Percentiles rank a stretch among this genome's conserved stretches.
Conservation (phyloP, 2,329 filamentous ascomycete genomes). For the Curvularia sp. region DNA sequence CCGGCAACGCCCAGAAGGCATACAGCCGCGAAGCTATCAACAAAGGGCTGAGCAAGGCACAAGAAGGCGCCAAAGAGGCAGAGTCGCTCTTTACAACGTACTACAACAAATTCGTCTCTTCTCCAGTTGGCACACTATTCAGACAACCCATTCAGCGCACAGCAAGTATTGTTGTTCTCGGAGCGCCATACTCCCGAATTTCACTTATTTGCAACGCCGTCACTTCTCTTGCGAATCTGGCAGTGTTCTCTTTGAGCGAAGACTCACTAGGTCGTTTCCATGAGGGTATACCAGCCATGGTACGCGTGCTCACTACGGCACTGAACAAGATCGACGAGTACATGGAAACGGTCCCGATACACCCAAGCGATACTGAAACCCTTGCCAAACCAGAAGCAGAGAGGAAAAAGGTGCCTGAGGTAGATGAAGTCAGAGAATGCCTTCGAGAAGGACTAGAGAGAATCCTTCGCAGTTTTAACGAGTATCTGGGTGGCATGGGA, state of each 20-base stretch:
- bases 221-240: slow-evolving; percentile 72
- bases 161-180: slow-evolving; percentile 72
- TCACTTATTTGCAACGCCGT: slow-evolving; percentile 60
- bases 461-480: slow-evolving; percentile 74
- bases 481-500: slow-evolving; percentile 74
- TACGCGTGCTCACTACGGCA: slow-evolving; percentile 74
- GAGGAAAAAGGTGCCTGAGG: slow-evolving; percentile 62
- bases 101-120: slow-evolving; percentile 43
- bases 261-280: slow-evolving; percentile 89
- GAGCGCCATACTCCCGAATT: slow-evolving; percentile 72
- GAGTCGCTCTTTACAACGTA: slow-evolving; percentile 38
- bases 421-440: slow-evolving; percentile 72
- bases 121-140: slow-evolving; percentile 70
- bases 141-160: slow-evolving; percentile 72
- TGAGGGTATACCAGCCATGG: slow-evolving; percentile 75
- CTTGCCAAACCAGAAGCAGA: slow-evolving; percentile 54
- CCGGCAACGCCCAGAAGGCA: slow-evolving; percentile 46
- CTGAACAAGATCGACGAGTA: slow-evolving; percentile 75
- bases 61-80: slow-evolving; percentile 38
- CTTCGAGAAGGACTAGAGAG: slow-evolving; percentile 70
- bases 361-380: slow-evolving; percentile 80
- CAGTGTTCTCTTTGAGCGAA: slow-evolving; percentile 76
- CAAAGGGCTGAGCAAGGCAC: slow-evolving; percentile 44
- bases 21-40: slow-evolving; percentile 47
- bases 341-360: slow-evolving; percentile 63